Evolutionary conservation across 1,284 basidiomycete species (phyloP), one percentile per base, ranked within the genome.

Genomic region (Ceratobasidium sp.): DNA sequence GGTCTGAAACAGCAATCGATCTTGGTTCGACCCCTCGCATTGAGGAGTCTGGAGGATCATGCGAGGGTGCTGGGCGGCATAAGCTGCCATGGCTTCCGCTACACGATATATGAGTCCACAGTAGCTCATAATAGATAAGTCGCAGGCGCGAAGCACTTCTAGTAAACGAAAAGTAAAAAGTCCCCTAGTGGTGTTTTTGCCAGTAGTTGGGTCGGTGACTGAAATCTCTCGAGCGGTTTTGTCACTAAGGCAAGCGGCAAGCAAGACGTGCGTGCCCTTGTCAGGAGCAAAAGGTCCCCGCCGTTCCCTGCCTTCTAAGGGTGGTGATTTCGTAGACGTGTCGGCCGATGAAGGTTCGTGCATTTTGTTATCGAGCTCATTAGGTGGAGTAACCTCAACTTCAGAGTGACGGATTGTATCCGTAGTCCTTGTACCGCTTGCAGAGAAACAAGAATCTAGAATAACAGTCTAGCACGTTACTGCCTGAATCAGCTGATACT

Each of bases 11-110:
- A 71, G 7, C 3, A 71, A 35, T 41, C 67, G 18, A n/a, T 71
- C 67, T 41, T 71, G 55, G 28, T 59, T 71, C 16, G 8, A 30
- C 18, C 67, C 67, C 41, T 71, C 67, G 57, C 67, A 71, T 30
- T 71, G 67, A n/a, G 57, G 57, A 1, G 55, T 59, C 46, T 71
- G 67, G 18, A 23, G 21, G 16, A 7, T 8, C 23, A 67, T 23
- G 4, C 8, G 26, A 35, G 1, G 21, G 13, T 30, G n/a, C 21
- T 23, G n/a, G 21, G 23, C 26, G 11, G 35, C 35, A 38, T 38
- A 38, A 11, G 35, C 35, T 4, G 6, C 11, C 35, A 38, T 38
- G 11, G 6, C 35, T 11, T 38, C 35, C 35, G 11, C 35, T 11
- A 71, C 32, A n/a, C 2, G 6, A 9, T 35, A 26, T 28, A 41